Percentiles rank a stretch among this genome's conserved stretches.
Conservation (phyloP, 2,329 filamentous ascomycete genomes). For the Pseudocercospora musae region DNA sequence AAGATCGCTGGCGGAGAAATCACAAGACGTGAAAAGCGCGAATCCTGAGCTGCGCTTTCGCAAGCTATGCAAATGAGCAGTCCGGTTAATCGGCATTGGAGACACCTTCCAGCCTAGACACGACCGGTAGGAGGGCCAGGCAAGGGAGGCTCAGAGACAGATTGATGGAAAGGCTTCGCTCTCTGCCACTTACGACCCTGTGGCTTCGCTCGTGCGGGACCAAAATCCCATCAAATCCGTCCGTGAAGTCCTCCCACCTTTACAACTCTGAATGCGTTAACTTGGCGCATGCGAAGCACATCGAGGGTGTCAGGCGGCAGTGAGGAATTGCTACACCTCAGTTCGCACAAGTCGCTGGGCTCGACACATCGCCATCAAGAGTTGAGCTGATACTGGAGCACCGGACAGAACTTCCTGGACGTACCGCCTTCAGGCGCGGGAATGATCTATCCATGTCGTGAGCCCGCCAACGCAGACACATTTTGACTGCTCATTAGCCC, state of each 20-base stretch:
- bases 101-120: background rate
- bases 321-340: no score
- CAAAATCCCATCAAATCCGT: background rate
- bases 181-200: background rate
- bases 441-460: background rate
- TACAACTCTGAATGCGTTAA: no score
- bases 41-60: background rate
- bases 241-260: background rate
- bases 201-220: background rate
- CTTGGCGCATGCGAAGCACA: no score
- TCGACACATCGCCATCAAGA: no score
- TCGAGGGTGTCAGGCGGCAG: no score
- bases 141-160: background rate
- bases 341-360: no score
- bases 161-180: background rate
- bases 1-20: conserved; percentile 1
- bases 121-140: background rate
- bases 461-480: background rate
- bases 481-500: background rate
- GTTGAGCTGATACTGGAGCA: no score
- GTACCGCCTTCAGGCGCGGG: no score
- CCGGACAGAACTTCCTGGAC: no score
- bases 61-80: background rate
- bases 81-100: conserved; percentile 1
- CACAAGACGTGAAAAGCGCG: conserved; percentile 2